These are phyloP conservation scores for Yarrowia alimentaria DNA, from an alignment of 805 yeast species.

Conservation along the genomic window DNA sequence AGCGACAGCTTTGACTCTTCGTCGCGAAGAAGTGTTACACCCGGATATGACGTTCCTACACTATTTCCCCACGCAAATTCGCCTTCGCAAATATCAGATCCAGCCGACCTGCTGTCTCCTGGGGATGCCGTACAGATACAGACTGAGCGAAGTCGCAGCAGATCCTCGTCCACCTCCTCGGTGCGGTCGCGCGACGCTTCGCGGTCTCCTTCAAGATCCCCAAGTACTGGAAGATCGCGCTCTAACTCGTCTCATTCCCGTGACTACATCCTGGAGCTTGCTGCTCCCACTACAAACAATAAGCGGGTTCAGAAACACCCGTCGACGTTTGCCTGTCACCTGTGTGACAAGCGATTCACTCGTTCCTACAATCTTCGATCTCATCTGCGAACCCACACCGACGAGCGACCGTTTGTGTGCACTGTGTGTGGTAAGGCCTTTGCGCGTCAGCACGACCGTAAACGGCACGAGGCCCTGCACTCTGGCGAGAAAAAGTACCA, in stretches of 20 bases:
- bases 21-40: too few species aligned
- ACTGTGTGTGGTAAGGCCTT: conserved; percentile 62
- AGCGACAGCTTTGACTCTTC: conserved; percentile 6
- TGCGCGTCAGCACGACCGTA: conserved; percentile 74
- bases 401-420: conserved; percentile 69
- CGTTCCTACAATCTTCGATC: conserved; percentile 91
- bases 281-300: conserved; percentile 54
- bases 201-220: conserved; percentile 15
- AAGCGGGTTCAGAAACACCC: conserved; percentile 69
- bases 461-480: conserved; percentile 74
- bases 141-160: conserved; percentile 16
- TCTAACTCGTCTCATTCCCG: conserved; percentile 36
- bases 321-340: conserved; percentile 67
- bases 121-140: conserved; percentile 18
- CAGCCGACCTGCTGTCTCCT: conserved; percentile 24
- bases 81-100: conserved; percentile 4
- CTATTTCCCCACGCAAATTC: conserved; percentile 12
- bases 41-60: conserved; percentile 18
- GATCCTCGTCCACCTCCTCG: conserved; percentile 19
- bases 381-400: conserved; percentile 82
- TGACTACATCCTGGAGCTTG: conserved; percentile 65
- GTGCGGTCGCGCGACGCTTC: not conserved
- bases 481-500: conserved; percentile 67
- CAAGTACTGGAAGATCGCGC: conserved; percentile 7
- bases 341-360: conserved; percentile 85